Evolutionary conservation across 805 yeast species (phyloP).

Genomic region (Candida nonsorbophila): DNA sequence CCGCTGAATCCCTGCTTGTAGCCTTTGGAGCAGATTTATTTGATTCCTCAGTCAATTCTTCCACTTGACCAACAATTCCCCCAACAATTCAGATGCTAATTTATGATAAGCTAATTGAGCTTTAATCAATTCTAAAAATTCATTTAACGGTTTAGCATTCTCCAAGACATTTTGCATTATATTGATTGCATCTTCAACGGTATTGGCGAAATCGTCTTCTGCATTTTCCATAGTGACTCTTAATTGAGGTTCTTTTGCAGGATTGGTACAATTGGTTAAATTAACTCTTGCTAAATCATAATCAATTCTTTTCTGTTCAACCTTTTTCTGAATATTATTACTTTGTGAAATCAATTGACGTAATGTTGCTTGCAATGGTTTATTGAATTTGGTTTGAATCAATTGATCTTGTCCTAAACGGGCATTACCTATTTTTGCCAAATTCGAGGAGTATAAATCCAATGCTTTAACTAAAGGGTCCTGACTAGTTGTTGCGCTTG

Average conservation of each 20-base stretch:
- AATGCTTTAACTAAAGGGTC: slow-evolving; percentile 59
- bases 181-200: slow-evolving; percentile 81
- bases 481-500: slow-evolving; percentile 28
- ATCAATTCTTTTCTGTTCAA: slow-evolving; percentile 69
- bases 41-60: slow-evolving; percentile 50
- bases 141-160: slow-evolving; percentile 61
- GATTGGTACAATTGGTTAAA: slow-evolving; percentile 35
- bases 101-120: slow-evolving; percentile 83
- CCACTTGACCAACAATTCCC: slow-evolving; percentile 61
- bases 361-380: slow-evolving; percentile 57
- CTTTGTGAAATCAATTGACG: slow-evolving; percentile 58
- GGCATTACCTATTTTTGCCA: slow-evolving; percentile 75
- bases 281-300: slow-evolving; percentile 70
- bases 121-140: slow-evolving; percentile 60
- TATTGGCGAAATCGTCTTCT: slow-evolving; percentile 86
- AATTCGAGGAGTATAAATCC: slow-evolving; percentile 61
- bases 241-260: slow-evolving; percentile 60
- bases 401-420: slow-evolving; percentile 77
- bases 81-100: slow-evolving; percentile 63
- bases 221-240: slow-evolving; percentile 75
- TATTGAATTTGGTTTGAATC: slow-evolving; percentile 65
- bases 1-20: slow-evolving; percentile 25
- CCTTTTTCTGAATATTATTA: slow-evolving; percentile 63
- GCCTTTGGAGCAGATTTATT: slow-evolving; percentile 8
- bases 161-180: slow-evolving; percentile 78